These are phyloP conservation scores for Paecilomyces sp. DNA, from an alignment of 2,329 filamentous ascomycete species.

Conservation along the genomic window DNA sequence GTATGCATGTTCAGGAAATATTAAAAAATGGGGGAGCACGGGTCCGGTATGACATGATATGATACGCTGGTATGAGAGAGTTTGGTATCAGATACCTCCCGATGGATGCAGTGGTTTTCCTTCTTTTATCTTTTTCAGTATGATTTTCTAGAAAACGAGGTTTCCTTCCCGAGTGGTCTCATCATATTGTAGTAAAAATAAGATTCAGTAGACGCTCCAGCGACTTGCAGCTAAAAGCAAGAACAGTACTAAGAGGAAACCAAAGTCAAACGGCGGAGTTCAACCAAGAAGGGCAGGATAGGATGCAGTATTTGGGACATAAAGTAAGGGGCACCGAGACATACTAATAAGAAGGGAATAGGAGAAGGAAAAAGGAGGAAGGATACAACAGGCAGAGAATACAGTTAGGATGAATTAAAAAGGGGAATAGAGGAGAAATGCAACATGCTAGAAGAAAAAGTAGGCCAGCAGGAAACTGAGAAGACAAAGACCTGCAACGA, in stretches of 20 bases:
- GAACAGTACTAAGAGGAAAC: background rate
- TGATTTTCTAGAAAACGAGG: background rate
- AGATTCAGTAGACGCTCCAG: background rate
- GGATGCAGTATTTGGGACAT: constrained; percentile 1
- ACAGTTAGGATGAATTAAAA: constrained; percentile 8
- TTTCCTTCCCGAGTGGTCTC: background rate
- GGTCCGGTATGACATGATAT: background rate
- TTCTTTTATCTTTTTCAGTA: background rate
- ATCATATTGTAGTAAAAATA: background rate
- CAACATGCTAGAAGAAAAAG: constrained; percentile 72
- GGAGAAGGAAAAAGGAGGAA: background rate
- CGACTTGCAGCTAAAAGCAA: background rate
- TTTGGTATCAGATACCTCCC: background rate
- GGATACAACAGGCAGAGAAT: constrained; percentile 9
- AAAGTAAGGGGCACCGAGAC: background rate
- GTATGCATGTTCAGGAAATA: background rate
- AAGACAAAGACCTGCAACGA: constrained; percentile 76
- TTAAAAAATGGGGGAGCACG: background rate
- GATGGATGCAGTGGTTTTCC: background rate
- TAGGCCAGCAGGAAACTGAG: constrained; percentile 91
- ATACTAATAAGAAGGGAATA: background rate
- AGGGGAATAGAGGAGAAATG: constrained; percentile 14
- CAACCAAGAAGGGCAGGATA: background rate
- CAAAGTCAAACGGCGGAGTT: background rate
- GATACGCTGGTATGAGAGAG: background rate